A percentile compares a stretch with the other conserved stretches of the same genome.
Conservation (phyloP, 2,329 filamentous ascomycete genomes). For the Fusarium bactridioides region DNA sequence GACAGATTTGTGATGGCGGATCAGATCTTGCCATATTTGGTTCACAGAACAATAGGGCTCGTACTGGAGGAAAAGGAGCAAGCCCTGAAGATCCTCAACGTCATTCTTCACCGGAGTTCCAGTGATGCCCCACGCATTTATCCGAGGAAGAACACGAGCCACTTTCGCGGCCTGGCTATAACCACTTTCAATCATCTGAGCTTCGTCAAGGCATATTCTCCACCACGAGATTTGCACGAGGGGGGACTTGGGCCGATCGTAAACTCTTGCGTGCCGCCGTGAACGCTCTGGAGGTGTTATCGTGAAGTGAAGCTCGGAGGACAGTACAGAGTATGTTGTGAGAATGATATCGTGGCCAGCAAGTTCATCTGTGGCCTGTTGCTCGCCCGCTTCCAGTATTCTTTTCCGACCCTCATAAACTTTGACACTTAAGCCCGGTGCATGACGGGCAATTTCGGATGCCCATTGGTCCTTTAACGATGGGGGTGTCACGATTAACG, state of each 20-base stretch:
- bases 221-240: conserved; percentile 87
- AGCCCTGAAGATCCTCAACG: conserved; percentile 77
- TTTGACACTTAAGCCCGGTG: conserved; percentile 63
- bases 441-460: conserved; percentile 65
- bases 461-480: conserved; percentile 69
- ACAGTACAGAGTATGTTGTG: conserved; percentile 75
- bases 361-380: conserved; percentile 54
- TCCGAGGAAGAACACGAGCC: conserved; percentile 79
- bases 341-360: conserved; percentile 65
- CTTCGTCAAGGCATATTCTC: conserved; percentile 79
- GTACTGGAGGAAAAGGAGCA: conserved; percentile 82
- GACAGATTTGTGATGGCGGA: conserved; percentile 64
- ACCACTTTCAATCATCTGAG: conserved; percentile 93
- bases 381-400: conserved; percentile 46
- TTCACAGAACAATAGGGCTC: conserved; percentile 75
- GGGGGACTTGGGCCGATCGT: conserved; percentile 74
- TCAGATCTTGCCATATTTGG: conserved; percentile 73
- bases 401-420: conserved; percentile 62
- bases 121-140: conserved; percentile 91
- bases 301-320: conserved; percentile 81
- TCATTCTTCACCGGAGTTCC: conserved; percentile 86
- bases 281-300: conserved; percentile 72
- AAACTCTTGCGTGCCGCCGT: conserved; percentile 71
- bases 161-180: conserved; percentile 84
- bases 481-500: conserved; percentile 67